Evolutionary conservation across 2,329 filamentous ascomycete genomes (phyloP), one percentile per base, ranked within the genome.

Genomic region (Colletotrichum camelliae): DNA sequence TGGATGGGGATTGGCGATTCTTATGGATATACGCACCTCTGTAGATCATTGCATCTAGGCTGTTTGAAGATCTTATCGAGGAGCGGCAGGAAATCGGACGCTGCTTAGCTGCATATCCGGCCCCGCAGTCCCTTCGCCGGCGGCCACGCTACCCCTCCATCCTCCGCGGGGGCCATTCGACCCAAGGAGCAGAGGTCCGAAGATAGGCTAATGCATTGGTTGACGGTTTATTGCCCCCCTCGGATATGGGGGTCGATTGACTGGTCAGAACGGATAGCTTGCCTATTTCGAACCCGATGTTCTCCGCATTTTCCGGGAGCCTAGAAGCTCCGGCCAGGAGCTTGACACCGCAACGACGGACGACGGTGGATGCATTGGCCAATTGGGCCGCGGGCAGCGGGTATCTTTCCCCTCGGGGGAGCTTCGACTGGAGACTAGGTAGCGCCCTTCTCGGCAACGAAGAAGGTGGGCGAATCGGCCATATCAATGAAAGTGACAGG

Each of bases 181-280:
- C 69, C 62, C 52, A 37, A 21, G 29, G 58, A 61, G 33, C 27
- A 62, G 58, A 62, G 69, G 43, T 8, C 21, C 24, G 9, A 65
- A 33, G 52, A 58, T 29, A 57, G 27, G 39, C 58, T 65, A 68
- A 76, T 74, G 70, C 64, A 76, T 37, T 37, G 10, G 21, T 74
- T 76, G 74, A 60, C 35, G 60, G 64, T 21, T 76, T 29, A 55
- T 76, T 76, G 24, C 70, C 74, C 52, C 37, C 62, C 64, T 74
- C 43, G 21, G 58, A 37, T 16, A 39, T 52, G 33, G 48, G n/a
- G 31, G 35, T 55, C 27, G 27, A 33, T n/a, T 24, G 57, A 37
- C 37, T 37, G 24, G 27, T 57, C 29, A 55, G 58, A 21, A 52
- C 43, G 43, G 43, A 52, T 52, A 52, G 43, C n/a, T 52, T 52